A percentile compares a stretch with the other conserved stretches of the same genome.
These are phyloP conservation scores for Bimuria novae-zelandiae DNA, from an alignment of 2,329 filamentous ascomycete species.

Conservation along the genomic window DNA sequence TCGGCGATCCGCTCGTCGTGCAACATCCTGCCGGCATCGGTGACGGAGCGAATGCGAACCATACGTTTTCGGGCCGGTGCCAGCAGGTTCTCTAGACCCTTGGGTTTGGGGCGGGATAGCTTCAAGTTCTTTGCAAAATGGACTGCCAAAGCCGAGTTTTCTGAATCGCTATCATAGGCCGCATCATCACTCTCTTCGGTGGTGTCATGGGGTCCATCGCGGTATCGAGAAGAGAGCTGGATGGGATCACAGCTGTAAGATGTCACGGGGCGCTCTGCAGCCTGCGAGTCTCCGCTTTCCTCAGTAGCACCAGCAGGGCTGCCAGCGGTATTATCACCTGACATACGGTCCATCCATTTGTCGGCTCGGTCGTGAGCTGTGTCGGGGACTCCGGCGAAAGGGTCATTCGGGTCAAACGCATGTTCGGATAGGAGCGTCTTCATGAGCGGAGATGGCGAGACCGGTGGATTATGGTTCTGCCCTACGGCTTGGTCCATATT, in stretches of 20 bases:
- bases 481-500: neutral
- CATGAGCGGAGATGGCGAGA: neutral
- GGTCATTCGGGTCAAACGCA: neutral
- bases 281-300: too few relatives aligned
- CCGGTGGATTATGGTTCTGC: neutral
- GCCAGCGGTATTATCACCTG: neutral
- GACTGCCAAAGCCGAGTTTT: too few relatives aligned
- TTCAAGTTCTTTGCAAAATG: too few relatives aligned
- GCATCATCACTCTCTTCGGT: too few relatives aligned
- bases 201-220: too few relatives aligned
- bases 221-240: too few relatives aligned
- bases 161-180: too few relatives aligned
- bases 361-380: neutral
- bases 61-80: too few relatives aligned
- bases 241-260: too few relatives aligned
- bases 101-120: too few relatives aligned
- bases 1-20: neutral
- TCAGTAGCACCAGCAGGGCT: neutral
- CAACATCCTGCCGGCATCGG: neutral
- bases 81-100: too few relatives aligned
- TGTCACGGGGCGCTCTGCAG: too few relatives aligned
- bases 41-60: neutral
- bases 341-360: neutral
- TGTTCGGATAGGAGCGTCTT: neutral
- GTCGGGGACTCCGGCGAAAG: neutral